Conservation (phyloP, 1,139 yeast species). For the Groenewaldozyma auringiensis region DNA sequence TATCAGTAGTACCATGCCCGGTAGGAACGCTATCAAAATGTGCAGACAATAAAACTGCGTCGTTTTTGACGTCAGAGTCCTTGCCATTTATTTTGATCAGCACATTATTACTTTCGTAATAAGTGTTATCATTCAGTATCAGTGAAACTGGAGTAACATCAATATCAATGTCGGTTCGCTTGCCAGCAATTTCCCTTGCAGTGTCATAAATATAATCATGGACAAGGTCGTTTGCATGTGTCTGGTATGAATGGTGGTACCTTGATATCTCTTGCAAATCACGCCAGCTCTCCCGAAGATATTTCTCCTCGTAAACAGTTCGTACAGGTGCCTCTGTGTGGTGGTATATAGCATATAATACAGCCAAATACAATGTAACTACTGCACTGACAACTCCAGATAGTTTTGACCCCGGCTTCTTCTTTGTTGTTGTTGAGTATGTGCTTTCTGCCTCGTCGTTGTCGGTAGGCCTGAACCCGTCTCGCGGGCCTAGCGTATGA, state of each 20-base stretch:
- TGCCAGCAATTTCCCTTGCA: constrained; percentile 31
- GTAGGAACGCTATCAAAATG: constrained; percentile 90
- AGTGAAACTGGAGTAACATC: constrained; percentile 32
- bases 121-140: constrained; percentile 34
- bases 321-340: constrained; percentile 6
- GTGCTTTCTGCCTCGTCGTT: background rate
- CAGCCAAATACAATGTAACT: constrained; percentile 5
- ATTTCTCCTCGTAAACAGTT: constrained; percentile 4
- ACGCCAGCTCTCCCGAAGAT: constrained; percentile 49
- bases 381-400: constrained; percentile 2
- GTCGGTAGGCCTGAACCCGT: background rate
- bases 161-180: constrained; percentile 27
- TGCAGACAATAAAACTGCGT: constrained; percentile 70
- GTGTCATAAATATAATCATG: constrained; percentile 55
- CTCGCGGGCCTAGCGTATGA: background rate
- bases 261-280: constrained; percentile 62
- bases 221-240: constrained; percentile 67
- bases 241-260: constrained; percentile 68
- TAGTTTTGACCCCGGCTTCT: background rate
- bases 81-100: constrained; percentile 46
- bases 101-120: constrained; percentile 74
- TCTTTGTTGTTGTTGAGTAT: background rate
- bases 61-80: constrained; percentile 28
- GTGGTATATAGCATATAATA: constrained; percentile 6
- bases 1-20: constrained; percentile 84